Conservation (phyloP, 169 alveolate genomes). For the Toxoplasma gondii region DNA sequence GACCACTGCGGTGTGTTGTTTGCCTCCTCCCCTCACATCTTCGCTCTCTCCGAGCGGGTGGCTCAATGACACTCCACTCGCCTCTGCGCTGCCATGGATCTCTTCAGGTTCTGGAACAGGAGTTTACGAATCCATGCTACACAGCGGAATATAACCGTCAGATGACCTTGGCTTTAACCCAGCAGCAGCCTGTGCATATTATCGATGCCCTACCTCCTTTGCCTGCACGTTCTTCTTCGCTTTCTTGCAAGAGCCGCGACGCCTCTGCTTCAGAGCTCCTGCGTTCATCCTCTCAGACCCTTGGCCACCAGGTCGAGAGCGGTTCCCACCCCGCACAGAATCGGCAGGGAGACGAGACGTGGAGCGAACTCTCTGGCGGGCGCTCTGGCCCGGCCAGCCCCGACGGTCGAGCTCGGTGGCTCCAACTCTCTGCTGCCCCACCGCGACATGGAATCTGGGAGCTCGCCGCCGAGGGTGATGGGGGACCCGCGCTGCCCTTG, state of each 20-base stretch:
- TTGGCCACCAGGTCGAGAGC: not conserved
- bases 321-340: not conserved
- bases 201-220: not conserved
- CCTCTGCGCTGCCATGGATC: not conserved
- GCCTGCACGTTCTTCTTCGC: not conserved
- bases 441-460: not conserved
- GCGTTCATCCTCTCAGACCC: not conserved
- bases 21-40: not conserved
- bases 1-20: not conserved
- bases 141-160: constrained; percentile 77
- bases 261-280: not conserved
- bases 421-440: not conserved
- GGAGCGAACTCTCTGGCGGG: too few species aligned
- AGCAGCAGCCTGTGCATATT: constrained; percentile 37
- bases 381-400: too few species aligned
- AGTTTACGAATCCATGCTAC: constrained; percentile 79
- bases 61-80: too few species aligned
- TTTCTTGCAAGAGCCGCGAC: not conserved
- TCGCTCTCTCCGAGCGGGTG: not conserved
- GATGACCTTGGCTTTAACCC: not conserved
- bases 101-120: constrained; percentile 61
- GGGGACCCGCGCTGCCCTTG: not conserved
- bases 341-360: too few species aligned
- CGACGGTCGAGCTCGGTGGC: not conserved
- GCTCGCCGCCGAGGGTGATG: not conserved